phyloP scores from a whole-genome alignment of 345 rosid species.

The Lumnitzera littorea region DNA sequence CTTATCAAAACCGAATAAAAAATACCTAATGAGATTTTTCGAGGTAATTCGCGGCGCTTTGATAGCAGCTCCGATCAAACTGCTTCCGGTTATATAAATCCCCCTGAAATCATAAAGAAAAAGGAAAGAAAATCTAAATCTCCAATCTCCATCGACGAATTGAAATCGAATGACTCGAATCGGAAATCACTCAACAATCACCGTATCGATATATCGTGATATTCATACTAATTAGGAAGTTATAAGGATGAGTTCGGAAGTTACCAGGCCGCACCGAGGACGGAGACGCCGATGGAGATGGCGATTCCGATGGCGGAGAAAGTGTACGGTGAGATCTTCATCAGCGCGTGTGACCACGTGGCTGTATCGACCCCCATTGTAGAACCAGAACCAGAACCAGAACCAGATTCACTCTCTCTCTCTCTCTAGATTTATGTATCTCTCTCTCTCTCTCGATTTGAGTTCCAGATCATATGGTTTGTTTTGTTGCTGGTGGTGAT shows the following conservation, averaged over 20 bases:
- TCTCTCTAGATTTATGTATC: neutral
- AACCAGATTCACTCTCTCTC: neutral
- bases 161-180: neutral
- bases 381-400: conserved; percentile 19
- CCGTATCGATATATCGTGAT: neutral
- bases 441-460: neutral
- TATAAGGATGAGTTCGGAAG: neutral
- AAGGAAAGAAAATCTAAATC: neutral
- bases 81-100: conserved; percentile 94
- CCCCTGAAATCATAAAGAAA: conserved; percentile 41
- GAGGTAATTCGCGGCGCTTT: conserved; percentile 99
- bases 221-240: neutral
- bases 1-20: neutral
- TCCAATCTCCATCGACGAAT: neutral
- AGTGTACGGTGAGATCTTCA: conserved; percentile 84
- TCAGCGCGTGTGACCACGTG: conserved; percentile 77
- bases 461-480: too few species aligned
- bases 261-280: conserved; percentile 99
- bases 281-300: conserved; percentile 90
- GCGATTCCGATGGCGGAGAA: conserved; percentile 96
- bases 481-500: too few species aligned
- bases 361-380: conserved; percentile 36
- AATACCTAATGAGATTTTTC: conserved; percentile 87
- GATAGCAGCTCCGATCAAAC: conserved; percentile 97
- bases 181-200: neutral